Evolutionary conservation across 257 asterid genomes (phyloP), one percentile per base, ranked within the genome.

Genomic region (Nicotiana tomentosiformis): DNA sequence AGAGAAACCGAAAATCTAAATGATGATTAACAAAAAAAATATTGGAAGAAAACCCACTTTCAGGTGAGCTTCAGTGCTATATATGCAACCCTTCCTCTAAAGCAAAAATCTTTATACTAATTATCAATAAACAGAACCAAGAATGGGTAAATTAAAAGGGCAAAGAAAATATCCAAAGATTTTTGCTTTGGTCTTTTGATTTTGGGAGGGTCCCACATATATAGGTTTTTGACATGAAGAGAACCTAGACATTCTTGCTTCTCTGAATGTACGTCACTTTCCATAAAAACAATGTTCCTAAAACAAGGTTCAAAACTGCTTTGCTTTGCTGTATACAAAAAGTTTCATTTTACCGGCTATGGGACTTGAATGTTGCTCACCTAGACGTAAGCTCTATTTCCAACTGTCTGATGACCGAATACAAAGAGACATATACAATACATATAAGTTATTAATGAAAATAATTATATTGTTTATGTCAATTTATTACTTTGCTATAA

Each of bases 171-270:
- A 69, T n/a, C 20, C 10, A n/a, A 39, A 39, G 33, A 39, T 39
- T n/a, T 69, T 72, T 68, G 33, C 14, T n/a, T 69, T 56, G 18
- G 32, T 60, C 1, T 16, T 74, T 43, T 2, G 18, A 2, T 14
- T 23, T 23, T 10, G 5, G 49, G 0, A 3, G 77, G 82, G 82
- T 0, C 56, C 82, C 56, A 83, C 78, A 33, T 43, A 43, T 9
- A 43, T 9, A 43, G 51, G 12, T 43, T 43, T 43, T 43, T 9
- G 51, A 74, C 60, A 43, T 74, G 85, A 82, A 82, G 82, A 82
- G 85, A 82, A 82, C 82, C 82, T 74, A 74, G 82, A 74, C 85
- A 67, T 60, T 70, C 5, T 74, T 74, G 39, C 23, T 58, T 57
- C 64, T 58, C 1, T 12, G 26, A 60, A 39, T 18, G 46, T 14